Evolutionary conservation across 2,329 filamentous ascomycete species (phyloP), one percentile per base, ranked within the genome.

Genomic region (Ascochyta rabiei): DNA sequence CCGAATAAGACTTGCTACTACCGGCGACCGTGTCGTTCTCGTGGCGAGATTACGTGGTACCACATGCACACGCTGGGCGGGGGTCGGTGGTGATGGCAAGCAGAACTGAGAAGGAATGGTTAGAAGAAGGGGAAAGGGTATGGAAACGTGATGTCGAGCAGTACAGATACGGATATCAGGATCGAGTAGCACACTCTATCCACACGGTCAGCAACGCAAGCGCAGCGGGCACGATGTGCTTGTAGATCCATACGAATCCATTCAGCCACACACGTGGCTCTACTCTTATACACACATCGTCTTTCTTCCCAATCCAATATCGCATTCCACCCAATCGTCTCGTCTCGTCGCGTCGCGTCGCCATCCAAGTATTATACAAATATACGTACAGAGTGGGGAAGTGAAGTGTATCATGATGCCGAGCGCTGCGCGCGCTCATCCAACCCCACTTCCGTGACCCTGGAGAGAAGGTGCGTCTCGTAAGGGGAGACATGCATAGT

Each of bases 311-410:
- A 21, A 12, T 26, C 28, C 18, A 24, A 24, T n/a, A 31, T 24
- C 35, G 19, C 42, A 10, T 18, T 39, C 50, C 31, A 30, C 42
- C 23, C 12, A 35, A 33, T 44, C 38, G 21, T 35, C 46, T 13
- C 28, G 28, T 15, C 28, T 44, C 38, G 21, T 35, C 41, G 10
- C 28, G 28, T 30, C 12, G 28, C 41, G 9, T 49, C n/a, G n/a
- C n/a, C n/a, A n/a, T n/a, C 34, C 41, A 45, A 46, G 18, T 49
- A 49, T 49, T 45, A 55, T 55, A 55, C 52, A 55, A 57, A 42
- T 62, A 67, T 64, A 65, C 62, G 61, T 67, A 66, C 63, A 68
- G 64, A 68, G 65, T 62, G 59, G 63, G 57, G 61, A 65, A 67
- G 59, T 56, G 57, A 58, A 54, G 44, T 38, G 18, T 35, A 8